Evolutionary conservation across 164 flowering plant genomes (phyloP).

Genomic region (Vitis rotundifolia): DNA sequence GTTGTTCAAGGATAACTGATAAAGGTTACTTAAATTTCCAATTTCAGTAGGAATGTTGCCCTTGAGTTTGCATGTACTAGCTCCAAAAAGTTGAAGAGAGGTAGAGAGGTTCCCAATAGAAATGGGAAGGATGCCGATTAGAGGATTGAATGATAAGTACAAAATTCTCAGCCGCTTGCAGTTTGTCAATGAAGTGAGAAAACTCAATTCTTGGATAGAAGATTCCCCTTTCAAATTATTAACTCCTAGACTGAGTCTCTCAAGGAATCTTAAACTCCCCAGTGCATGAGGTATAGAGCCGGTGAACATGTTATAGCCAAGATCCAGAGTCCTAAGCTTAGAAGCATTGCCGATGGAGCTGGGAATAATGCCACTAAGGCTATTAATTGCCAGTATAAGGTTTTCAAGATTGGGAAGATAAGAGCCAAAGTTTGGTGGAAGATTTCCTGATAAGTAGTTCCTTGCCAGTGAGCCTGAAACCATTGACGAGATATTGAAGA

Average conservation of each 20-base stretch:
- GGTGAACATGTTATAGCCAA: conserved; percentile 19
- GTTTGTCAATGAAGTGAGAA: conserved; percentile 25
- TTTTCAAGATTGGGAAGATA: too few species aligned
- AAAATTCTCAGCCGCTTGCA: conserved; percentile 18
- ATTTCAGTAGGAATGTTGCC: conserved; percentile 35
- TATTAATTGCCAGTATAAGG: too few species aligned
- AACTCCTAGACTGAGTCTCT: conserved; percentile 1
- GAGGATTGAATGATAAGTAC: conserved; percentile 14
- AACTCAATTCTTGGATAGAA: conserved; percentile 12
- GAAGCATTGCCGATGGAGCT: conserved; percentile 28
- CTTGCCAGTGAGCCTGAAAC: too few species aligned
- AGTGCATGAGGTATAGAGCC: conserved; percentile 28
- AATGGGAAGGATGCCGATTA: conserved; percentile 24
- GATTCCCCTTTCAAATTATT: conserved; percentile 17
- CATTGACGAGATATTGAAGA: too few species aligned
- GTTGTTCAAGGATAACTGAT: not conserved
- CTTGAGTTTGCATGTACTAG: conserved; percentile 5
- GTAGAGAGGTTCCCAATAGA: conserved; percentile 39
- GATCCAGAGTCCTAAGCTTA: conserved; percentile 8
- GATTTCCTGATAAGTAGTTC: too few species aligned
- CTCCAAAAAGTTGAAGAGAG: conserved; percentile 14
- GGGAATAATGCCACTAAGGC: conserved; percentile 25
- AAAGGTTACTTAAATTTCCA: conserved; percentile 30
- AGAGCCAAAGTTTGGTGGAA: too few species aligned
- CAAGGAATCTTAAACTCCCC: conserved; percentile 23